These are phyloP conservation scores for Calonectria hawksworthii DNA, from an alignment of 2,329 filamentous ascomycete species.

Conservation along the genomic window DNA sequence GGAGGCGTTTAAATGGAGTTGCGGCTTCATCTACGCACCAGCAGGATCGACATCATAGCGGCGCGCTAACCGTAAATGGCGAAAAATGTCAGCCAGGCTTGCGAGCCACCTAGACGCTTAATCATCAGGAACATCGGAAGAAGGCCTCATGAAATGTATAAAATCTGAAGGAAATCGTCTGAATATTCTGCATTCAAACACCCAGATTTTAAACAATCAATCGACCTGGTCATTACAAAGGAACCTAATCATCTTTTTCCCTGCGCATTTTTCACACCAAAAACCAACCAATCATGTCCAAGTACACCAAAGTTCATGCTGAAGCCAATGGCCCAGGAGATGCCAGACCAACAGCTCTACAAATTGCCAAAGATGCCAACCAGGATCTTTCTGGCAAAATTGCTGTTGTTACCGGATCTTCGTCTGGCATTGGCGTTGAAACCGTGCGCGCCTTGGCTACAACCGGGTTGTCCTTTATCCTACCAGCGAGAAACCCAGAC, in stretches of 20 bases:
- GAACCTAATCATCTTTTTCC: not conserved
- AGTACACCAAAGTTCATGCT: not conserved
- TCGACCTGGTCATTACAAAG: not conserved
- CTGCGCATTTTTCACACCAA: not conserved
- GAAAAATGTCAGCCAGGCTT: not conserved
- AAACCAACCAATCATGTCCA: not conserved
- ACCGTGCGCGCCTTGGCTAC: not conserved
- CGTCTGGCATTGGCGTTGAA: not conserved
- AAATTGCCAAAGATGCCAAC: not conserved
- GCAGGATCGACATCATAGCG: not conserved
- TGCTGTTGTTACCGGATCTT: conserved; percentile 50
- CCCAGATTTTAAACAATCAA: not conserved
- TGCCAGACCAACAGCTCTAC: not conserved
- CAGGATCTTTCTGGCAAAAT: not conserved
- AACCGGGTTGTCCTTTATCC: conserved; percentile 43
- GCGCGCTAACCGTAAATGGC: not conserved
- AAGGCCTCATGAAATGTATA: not conserved
- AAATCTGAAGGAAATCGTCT: not conserved
- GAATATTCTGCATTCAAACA: not conserved
- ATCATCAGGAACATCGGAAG: not conserved
- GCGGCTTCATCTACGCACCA: not conserved
- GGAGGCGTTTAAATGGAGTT: not conserved
- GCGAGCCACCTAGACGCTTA: too few relatives aligned
- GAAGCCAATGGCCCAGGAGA: not conserved
- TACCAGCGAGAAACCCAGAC: conserved; percentile 51